phyloP scores from a whole-genome alignment of 2,329 filamentous ascomycete species.

The Pseudogymnoascus sp. region DNA sequence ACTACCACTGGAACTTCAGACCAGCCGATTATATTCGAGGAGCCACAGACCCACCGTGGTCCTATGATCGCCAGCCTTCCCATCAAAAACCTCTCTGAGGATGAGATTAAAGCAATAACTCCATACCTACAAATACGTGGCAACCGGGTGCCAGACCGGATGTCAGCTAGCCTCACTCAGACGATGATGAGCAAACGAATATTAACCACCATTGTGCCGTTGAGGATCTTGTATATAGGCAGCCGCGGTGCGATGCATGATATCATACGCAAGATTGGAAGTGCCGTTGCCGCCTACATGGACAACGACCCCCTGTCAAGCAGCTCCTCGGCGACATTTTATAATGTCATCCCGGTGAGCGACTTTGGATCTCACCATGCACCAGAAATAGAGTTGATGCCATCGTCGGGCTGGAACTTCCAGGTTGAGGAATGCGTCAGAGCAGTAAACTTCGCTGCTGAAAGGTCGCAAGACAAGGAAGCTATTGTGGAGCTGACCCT shows the following conservation, averaged over 20 bases:
- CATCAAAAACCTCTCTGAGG: conserved; percentile 34
- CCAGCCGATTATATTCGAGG: conserved; percentile 38
- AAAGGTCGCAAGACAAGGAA: conserved; percentile 28
- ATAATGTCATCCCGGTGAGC: conserved; percentile 43
- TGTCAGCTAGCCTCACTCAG: conserved; percentile 38
- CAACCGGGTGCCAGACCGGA: conserved; percentile 20
- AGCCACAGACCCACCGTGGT: conserved; percentile 29
- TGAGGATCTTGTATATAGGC: conserved; percentile 42
- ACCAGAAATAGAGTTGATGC: conserved; percentile 44
- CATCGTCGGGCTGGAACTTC: conserved; percentile 42
- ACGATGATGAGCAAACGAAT: conserved; percentile 38
- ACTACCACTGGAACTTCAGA: conserved; percentile 22
- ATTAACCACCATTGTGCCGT: conserved; percentile 36
- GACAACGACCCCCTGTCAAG: conserved; percentile 22
- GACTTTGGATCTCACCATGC: conserved; percentile 37
- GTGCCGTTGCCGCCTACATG: conserved; percentile 35
- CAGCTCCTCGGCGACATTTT: conserved; percentile 32
- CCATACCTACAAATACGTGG: neutral
- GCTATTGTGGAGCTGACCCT: conserved; percentile 32
- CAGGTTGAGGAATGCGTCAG: conserved; percentile 40
- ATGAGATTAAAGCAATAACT: conserved; percentile 27
- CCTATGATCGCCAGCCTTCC: conserved; percentile 14
- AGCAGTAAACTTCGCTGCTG: conserved; percentile 29
- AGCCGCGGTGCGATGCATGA: conserved; percentile 32
- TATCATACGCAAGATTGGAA: conserved; percentile 40